Evolutionary conservation across 78 protist species (phyloP), one percentile per base, ranked within the genome.

Genomic region (Goniomonas avonlea): DNA sequence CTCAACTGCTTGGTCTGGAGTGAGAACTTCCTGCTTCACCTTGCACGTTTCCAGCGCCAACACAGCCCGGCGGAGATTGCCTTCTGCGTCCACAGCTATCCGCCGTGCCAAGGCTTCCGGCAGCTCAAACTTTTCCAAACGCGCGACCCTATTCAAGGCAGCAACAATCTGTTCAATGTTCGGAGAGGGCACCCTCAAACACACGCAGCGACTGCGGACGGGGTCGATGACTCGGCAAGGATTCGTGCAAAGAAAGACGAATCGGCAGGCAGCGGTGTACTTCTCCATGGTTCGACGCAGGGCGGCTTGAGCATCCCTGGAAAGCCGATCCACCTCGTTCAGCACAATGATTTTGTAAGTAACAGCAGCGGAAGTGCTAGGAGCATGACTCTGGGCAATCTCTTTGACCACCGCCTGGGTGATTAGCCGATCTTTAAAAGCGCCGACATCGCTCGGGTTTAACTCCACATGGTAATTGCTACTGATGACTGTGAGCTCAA

Each of bases 281-380:
- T 70, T 83, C 45, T 97, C 99, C 99, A 97, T 97, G 0, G 97
- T 95, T 34, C 99, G 90, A 23, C 99, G 86, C 23, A 97, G 92
- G 17, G 97, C 98, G 21, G 90, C 92, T 79, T 97, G 99, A 0
- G 98, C 98, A 13, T 85, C 88, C 18, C 73, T 39, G 20, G 93
- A 48, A 41, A 95, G 43, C 50, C 41, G 58, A 61, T 95, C 98
- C 0, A 88, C 97, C 47, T 95, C 97, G 38, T 82, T 65, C 11
- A 97, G 38, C 5, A 94, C 82, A 0, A 96, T 88, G 37, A 93
- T 93, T 87, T 18, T 3, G n/a, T 35, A 17, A 35, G 3, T 25
- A 20, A 29, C 31, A 27, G 50, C 74, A 34, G 41, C n/a, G 13
- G 74, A 37, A 2, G 47, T 66, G 27, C 39, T 8, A 9, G 55